Evolutionary conservation across 1,284 basidiomycete species (phyloP), one percentile per base, ranked within the genome.

Genomic region (Paramarasmius palmivorus): DNA sequence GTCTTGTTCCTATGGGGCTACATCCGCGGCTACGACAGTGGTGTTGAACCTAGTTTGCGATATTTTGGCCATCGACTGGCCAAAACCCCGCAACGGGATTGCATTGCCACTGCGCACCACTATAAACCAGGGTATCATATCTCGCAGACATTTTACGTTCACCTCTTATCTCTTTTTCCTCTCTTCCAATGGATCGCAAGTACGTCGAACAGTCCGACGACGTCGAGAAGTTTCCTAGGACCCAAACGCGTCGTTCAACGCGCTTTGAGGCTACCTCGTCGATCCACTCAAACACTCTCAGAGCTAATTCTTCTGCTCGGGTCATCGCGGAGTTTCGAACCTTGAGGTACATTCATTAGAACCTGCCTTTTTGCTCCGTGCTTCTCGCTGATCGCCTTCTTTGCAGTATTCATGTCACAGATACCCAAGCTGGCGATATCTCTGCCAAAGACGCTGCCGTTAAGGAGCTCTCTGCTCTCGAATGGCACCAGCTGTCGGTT

Each of bases 401-500:
- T 36, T 36, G 9, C 41, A 63, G 61, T 55, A 56, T 63, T 25
- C 61, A 63, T 55, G 58, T 63, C 25, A 59, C 58, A 8, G 60
- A 63, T 39, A 63, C 60, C 10, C 55, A 60, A 42, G 61, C 61
- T 46, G 60, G 61, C 37, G 23, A 60, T 35, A 14, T 26, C 26
- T 44, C 29, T 7, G 23, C 35, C 19, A 57, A 57, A 36, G 57
- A 58, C 32, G 50, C 61, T 8, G 58, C 62, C 22, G 66, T 10
- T 53, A 77, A 34, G 36, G 76, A 76, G 12, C 58, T 78, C 14
- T 63, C 68, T 8, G 53, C 55, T 8, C 71, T 86, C 50, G 81
- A 83, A 52, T 86, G 79, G 78, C 84, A 85, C 61, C 72, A 65
- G 40, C 65, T 83, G 15, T 60, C 73, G 2, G 56, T 63, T 14